A percentile compares a stretch with the other conserved stretches of the same genome.
Evolutionary conservation across 805 yeast genomes (phyloP).

Genomic region (Lipomyces sp.): DNA sequence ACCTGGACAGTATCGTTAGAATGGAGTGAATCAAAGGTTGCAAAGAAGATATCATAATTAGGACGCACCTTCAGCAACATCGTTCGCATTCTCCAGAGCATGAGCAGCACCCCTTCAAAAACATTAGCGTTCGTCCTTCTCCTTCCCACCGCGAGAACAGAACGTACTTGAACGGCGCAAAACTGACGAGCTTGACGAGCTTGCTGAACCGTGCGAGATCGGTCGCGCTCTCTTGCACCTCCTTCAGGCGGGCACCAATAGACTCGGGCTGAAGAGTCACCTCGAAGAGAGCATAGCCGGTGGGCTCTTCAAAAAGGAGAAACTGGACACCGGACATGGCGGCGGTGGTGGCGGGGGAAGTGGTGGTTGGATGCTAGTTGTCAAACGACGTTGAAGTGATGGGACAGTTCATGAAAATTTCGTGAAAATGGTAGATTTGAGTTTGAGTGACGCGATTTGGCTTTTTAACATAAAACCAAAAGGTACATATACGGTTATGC

Average conservation of each 20-base stretch:
- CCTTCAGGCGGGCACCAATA: constrained; percentile 84
- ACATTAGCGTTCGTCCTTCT: not conserved
- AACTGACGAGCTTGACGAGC: constrained; percentile 86
- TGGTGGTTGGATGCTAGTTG: too few species aligned
- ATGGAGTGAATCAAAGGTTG: not conserved
- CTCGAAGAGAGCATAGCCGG: constrained; percentile 96
- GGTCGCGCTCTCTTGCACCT: constrained; percentile 85
- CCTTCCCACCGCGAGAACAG: too few species aligned
- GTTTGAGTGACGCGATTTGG: too few species aligned
- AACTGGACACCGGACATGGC: constrained; percentile 57
- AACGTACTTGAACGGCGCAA: constrained; percentile 81
- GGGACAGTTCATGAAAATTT: too few species aligned
- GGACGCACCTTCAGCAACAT: constrained; percentile 84
- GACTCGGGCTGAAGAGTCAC: constrained; percentile 92
- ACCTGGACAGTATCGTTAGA: constrained; percentile 11
- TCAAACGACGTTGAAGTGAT: too few species aligned
- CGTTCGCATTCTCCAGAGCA: constrained; percentile 97
- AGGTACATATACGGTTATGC: too few species aligned
- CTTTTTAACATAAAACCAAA: too few species aligned
- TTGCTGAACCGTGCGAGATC: constrained; percentile 88
- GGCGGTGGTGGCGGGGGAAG: not conserved
- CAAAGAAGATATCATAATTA: too few species aligned
- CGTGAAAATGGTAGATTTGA: too few species aligned
- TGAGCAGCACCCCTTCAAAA: constrained; percentile 83
- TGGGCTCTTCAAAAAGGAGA: constrained; percentile 95